Evolutionary conservation across 768 basidiomycete genomes (phyloP), one percentile per base, ranked within the genome.

Genomic region (Lactarius sanguifluus): DNA sequence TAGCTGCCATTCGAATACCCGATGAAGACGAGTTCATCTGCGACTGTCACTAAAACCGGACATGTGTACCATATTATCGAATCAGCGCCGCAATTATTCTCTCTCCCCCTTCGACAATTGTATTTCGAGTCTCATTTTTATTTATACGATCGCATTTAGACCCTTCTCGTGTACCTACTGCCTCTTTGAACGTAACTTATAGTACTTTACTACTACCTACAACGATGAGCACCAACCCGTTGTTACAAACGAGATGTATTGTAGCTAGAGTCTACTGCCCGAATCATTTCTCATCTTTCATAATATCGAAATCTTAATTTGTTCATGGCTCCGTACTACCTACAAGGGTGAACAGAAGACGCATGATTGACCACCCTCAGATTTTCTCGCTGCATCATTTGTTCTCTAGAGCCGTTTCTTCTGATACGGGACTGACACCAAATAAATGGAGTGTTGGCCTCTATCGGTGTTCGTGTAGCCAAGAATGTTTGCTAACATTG

Each of bases 21-120:
- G 66, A 67, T 10, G 57, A 64, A 40, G 30, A 63, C 12, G 66
- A 67, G 34, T 36, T 67, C 3, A 67, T 67, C 25, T 67, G 66
- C 36, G 66, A 67, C 13, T 64, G 66, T 25, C 57, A 36, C 23
- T 67, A 64, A 62, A 52, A n/a, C 7, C 6, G 16, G 25, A 23
- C 36, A 38, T 8, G 30, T 30, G 30, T 30, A 55, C 7, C 30
- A 23, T 54, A 54, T 45, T 45, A 43, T 5, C 20, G 3, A n/a
- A n/a, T 45, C 43, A 20, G 43, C 43, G 2, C 43, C 9, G 20
- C 43, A 20, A 20, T 8, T 45, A n/a, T n/a, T 8, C 23, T 23
- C 38, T 50, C 23, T 23, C 12, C 13, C 47, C 5, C 47, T 50
- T 13, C 13, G 15, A 25, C 50, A 52, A 52, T 25, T 52, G 50